phyloP scores from a whole-genome alignment of 352 stramenopile species.

The Phytophthora hybrid region DNA sequence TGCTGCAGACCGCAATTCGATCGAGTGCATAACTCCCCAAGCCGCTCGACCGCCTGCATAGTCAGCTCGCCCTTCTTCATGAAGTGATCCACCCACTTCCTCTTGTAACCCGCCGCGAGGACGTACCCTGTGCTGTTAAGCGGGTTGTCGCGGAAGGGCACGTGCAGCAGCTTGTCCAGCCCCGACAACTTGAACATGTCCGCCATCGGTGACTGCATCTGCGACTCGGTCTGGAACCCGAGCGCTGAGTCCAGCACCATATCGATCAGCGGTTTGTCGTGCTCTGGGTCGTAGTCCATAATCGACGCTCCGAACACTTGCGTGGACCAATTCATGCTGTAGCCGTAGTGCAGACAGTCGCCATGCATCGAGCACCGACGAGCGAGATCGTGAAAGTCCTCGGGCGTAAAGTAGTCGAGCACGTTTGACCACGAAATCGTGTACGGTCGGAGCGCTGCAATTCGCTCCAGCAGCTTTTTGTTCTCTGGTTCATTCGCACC shows the following conservation, averaged over 20 bases:
- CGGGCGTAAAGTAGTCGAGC: conserved; percentile 31
- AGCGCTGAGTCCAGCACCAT: conserved; percentile 16
- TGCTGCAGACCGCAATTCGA: conserved; percentile 29
- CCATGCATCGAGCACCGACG: conserved; percentile 34
- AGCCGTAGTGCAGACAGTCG: conserved; percentile 29
- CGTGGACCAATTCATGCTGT: conserved; percentile 36
- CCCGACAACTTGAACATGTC: conserved; percentile 5
- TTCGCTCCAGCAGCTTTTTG: conserved; percentile 20
- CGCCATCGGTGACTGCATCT: background rate
- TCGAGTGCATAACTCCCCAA: conserved; percentile 7
- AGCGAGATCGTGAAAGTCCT: conserved; percentile 41
- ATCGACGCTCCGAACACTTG: conserved; percentile 25
- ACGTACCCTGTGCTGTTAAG: conserved; percentile 30
- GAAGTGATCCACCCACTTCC: conserved; percentile 39
- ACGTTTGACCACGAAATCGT: conserved; percentile 43
- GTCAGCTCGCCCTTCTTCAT: conserved; percentile 19
- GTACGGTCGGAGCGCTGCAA: conserved; percentile 31
- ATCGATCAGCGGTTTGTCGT: background rate
- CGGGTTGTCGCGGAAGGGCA: conserved; percentile 26
- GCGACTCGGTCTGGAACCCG: conserved; percentile 8
- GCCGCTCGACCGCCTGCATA: background rate
- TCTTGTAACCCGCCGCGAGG: conserved; percentile 6
- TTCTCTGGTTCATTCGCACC: conserved; percentile 8
- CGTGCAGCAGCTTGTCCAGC: conserved; percentile 28
- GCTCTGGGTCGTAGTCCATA: background rate